Base-by-base conservation (phyloP, 2,329 filamentous ascomycete genomes). In the Thelonectria blattea region DNA sequence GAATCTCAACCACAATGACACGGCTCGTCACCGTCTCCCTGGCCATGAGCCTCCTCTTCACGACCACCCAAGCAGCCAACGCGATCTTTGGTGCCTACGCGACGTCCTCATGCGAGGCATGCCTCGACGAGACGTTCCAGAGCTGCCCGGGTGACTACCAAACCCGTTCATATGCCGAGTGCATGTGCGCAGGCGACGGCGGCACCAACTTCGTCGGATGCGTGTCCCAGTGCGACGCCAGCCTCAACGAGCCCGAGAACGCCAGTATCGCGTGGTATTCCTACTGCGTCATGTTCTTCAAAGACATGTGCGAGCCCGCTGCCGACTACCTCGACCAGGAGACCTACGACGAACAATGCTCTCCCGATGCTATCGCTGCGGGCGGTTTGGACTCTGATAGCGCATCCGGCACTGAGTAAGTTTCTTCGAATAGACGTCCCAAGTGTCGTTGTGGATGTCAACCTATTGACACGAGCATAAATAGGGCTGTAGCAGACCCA, bases 211-310 rank as follows among this genome's bases (percentile, higher is more conserved):
- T 56, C 4, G 32, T 56, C 41, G 8, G 17, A 1, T 56, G 52
- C 22, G 27, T 42, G 32, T 12, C 43, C 8, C 34, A 20, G 6
- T 56, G 52, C 20, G 37, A 56, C 45, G 4, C n/a, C 34, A 30
- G n/a, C 14, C 20, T 55, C 6, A 42, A 49, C n/a, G 45, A 56
- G 45, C 45, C 34, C 20, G 45, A 20, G 5, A 41, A 15, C 17
- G 52, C 52, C 15, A 18, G 41, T 7, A 17, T 22, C 17, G 15
- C 43, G 5, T 56, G 22, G 15, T 56, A 56, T n/a, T 11, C 8
- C 22, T 56, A 49, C 34, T 56, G 52, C 45, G 20, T 41, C 32
- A 22, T 39, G 15, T 56, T 56, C 24, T 56, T 56, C 43, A 56
- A 56, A 43, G 43, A 56, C 15, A 20, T 56, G 52, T 56, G 52